Evolutionary conservation across 2,329 filamentous ascomycete species (phyloP).

Genomic region (Cadophora sp.): DNA sequence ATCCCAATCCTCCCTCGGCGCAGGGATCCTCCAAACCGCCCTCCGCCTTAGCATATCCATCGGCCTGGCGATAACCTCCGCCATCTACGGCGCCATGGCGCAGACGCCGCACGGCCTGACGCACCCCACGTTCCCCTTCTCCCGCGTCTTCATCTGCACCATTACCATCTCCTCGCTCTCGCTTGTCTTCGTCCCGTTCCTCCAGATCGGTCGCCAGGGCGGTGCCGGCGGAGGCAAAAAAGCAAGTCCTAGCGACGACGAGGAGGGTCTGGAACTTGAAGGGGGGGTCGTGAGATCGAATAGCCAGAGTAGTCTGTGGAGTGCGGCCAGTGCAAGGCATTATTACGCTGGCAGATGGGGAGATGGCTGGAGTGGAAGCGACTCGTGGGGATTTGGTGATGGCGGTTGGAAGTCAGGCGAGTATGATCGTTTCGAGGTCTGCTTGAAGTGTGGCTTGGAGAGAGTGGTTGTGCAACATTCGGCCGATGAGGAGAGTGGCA

Average conservation of each 20-base stretch:
- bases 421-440: conserved; percentile 6
- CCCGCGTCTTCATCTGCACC: conserved; percentile 58
- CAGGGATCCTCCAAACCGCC: conserved; percentile 72
- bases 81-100: conserved; percentile 53
- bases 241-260: background rate
- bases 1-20: conserved; percentile 66
- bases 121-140: conserved; percentile 56
- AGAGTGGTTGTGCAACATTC: background rate
- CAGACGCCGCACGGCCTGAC: conserved; percentile 46
- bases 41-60: conserved; percentile 56
- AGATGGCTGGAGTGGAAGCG: background rate
- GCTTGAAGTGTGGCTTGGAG: conserved; percentile 14
- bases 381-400: conserved; percentile 1
- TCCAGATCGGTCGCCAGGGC: conserved; percentile 61
- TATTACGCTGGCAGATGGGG: conserved; percentile 16
- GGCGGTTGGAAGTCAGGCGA: background rate
- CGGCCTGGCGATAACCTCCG: conserved; percentile 67
- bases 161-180: conserved; percentile 52
- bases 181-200: conserved; percentile 57
- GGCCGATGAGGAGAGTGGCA: background rate
- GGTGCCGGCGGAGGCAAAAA: too few relatives aligned
- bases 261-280: background rate
- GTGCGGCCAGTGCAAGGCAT: conserved; percentile 7
- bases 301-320: conserved; percentile 9
- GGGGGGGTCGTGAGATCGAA: background rate